Percentiles rank a stretch among this genome's conserved stretches.
phyloP scores from a whole-genome alignment of 116 monocot genomes.

The Cymodocea nodosa region DNA sequence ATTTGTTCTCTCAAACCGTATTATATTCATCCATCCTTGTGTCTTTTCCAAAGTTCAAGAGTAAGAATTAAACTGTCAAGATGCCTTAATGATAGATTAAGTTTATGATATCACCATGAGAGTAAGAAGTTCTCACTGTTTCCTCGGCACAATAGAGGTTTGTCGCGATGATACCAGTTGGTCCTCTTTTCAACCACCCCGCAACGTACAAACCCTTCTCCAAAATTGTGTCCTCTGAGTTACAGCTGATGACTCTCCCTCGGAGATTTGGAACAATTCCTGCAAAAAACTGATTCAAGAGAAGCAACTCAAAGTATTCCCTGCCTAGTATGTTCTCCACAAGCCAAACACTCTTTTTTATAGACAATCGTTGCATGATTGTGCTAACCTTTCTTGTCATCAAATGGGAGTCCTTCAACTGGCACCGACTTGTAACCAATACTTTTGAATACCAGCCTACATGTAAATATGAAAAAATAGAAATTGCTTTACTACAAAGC shows the following conservation, averaged over 20 bases:
- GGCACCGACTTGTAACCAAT: conserved; percentile 96
- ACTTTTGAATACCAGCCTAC: conserved; percentile 87
- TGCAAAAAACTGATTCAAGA: conserved; percentile 12
- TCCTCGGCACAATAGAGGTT: conserved; percentile 97
- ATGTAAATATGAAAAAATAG: background rate
- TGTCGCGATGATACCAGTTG: conserved; percentile 86
- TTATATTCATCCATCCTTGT: background rate
- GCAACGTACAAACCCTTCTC: conserved; percentile 78
- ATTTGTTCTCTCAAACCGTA: no score
- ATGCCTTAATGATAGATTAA: background rate
- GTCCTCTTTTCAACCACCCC: conserved; percentile 99
- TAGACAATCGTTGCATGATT: no score
- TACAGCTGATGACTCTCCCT: conserved; percentile 52
- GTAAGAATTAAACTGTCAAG: background rate
- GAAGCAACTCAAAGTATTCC: background rate
- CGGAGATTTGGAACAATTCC: conserved; percentile 83
- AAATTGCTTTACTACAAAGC: background rate
- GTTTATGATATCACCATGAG: background rate
- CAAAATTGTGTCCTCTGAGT: conserved; percentile 15
- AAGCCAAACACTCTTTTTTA: no score
- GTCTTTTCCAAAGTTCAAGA: background rate
- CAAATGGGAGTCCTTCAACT: conserved; percentile 72
- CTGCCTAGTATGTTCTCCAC: no score
- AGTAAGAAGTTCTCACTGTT: conserved; percentile 40
- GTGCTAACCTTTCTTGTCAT: conserved; percentile 56